These are phyloP conservation scores for Kwoniella botswanensis DNA, from an alignment of 768 basidiomycete genomes.

Conservation along the genomic window DNA sequence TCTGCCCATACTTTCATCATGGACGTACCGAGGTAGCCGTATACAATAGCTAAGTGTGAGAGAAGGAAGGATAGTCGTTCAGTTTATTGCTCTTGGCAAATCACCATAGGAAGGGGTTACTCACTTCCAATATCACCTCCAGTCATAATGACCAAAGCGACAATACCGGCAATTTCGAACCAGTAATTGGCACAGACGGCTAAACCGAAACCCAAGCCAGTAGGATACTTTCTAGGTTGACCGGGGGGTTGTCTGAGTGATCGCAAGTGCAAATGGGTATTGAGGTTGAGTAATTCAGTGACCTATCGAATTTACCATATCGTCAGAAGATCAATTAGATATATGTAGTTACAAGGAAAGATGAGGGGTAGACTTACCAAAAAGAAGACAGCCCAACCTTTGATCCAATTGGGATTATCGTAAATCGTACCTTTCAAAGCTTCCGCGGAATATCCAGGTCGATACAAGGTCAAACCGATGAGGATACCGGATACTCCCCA, in stretches of 20 bases:
- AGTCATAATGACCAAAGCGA: constrained; percentile 74
- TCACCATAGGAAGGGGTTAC: constrained; percentile 7
- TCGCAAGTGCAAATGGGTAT: constrained; percentile 80
- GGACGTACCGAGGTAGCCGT: constrained; percentile 66
- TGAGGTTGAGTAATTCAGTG: constrained; percentile 81
- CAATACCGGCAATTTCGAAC: constrained; percentile 83
- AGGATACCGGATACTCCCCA: constrained; percentile 78
- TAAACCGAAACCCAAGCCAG: constrained; percentile 88
- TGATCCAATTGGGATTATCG: constrained; percentile 71
- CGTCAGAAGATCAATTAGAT: background rate
- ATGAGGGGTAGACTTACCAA: constrained; percentile 64
- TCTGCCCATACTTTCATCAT: constrained; percentile 86
- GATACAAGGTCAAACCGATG: constrained; percentile 79
- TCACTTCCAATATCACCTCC: constrained; percentile 62
- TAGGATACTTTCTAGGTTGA: constrained; percentile 79
- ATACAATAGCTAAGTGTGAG: constrained; percentile 61
- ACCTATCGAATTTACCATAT: constrained; percentile 63
- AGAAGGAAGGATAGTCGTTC: too few species aligned
- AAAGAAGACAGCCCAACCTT: constrained; percentile 71
- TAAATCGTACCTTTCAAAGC: constrained; percentile 71
- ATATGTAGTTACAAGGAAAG: background rate
- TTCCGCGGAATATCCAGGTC: constrained; percentile 73
- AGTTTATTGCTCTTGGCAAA: background rate
- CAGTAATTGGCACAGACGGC: constrained; percentile 93
- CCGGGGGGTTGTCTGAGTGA: constrained; percentile 76